Percentiles rank a stretch among this genome's conserved stretches.
Evolutionary conservation across 2,329 filamentous ascomycete genomes (phyloP).

Genomic region (Mycocentrospora acerina): DNA sequence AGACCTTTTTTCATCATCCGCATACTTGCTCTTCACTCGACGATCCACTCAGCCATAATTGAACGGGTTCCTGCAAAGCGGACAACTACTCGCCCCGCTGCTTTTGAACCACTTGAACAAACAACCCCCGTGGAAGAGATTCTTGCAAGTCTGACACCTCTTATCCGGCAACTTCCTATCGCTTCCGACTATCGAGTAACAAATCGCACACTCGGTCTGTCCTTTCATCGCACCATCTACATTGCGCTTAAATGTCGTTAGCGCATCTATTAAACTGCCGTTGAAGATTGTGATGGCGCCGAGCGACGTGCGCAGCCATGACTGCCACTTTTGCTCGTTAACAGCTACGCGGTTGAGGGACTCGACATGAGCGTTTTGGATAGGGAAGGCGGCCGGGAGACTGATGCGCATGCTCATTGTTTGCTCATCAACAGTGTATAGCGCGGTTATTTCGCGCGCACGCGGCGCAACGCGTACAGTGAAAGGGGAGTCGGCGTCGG

Average conservation of each 20-base stretch:
- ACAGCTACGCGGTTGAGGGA: constrained; percentile 83
- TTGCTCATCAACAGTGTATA: constrained; percentile 86
- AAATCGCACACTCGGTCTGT: constrained; percentile 93
- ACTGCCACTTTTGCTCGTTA: constrained; percentile 88
- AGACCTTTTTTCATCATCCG: too few relatives aligned
- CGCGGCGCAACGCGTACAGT: constrained; percentile 70
- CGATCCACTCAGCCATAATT: constrained; percentile 52
- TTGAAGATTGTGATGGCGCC: constrained; percentile 94
- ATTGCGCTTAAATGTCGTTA: constrained; percentile 83
- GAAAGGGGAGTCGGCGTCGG: constrained; percentile 52
- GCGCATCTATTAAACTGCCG: constrained; percentile 82
- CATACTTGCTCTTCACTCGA: too few relatives aligned
- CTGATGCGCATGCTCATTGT: constrained; percentile 79
- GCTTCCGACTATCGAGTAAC: constrained; percentile 87
- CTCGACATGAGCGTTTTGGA: constrained; percentile 74
- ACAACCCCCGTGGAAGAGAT: constrained; percentile 86
- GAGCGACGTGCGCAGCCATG: constrained; percentile 84
- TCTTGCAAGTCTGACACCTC: constrained; percentile 87
- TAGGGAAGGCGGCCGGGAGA: constrained; percentile 78
- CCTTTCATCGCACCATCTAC: constrained; percentile 86
- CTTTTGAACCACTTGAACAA: constrained; percentile 97
- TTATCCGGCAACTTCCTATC: constrained; percentile 93
- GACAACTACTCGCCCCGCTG: constrained; percentile 88
- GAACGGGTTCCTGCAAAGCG: constrained; percentile 88
- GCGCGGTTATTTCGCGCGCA: constrained; percentile 75